A percentile compares a stretch with the other conserved stretches of the same genome.
Evolutionary conservation across 495 filamentous ascomycete species (phyloP).

Genomic region (Pseudoneurospora amorphoporcata): DNA sequence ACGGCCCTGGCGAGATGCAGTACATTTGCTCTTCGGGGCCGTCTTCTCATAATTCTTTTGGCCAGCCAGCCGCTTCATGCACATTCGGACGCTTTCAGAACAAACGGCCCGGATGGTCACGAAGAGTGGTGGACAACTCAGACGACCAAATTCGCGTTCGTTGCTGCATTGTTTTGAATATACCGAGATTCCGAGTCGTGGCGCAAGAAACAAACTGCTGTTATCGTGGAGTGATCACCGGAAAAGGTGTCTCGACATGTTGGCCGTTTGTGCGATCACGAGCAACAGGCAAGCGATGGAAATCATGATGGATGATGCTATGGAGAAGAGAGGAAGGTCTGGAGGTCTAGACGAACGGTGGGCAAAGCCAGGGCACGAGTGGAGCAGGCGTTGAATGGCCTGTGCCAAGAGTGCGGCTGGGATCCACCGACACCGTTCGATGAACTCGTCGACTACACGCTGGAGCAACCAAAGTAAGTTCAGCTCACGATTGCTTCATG

Average conservation of each 20-base stretch:
- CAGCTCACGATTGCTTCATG: neutral
- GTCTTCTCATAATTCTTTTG: neutral
- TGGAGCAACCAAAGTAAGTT: neutral
- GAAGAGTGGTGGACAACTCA: neutral
- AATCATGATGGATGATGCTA: too few species aligned
- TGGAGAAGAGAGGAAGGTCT: too few species aligned
- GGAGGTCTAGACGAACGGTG: too few species aligned
- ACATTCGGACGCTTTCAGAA: neutral
- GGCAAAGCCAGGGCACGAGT: too few species aligned
- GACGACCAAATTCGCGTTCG: neutral
- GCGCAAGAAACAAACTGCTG: neutral
- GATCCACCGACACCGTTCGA: too few species aligned
- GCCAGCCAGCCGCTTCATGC: neutral
- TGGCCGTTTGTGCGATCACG: too few species aligned
- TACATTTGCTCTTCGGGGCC: neutral
- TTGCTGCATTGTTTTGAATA: neutral
- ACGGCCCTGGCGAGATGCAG: neutral
- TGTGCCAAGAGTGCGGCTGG: too few species aligned
- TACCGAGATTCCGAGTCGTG: neutral
- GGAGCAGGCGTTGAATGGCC: too few species aligned
- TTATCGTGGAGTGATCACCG: neutral
- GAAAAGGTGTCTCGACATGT: neutral
- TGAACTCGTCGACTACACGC: neutral
- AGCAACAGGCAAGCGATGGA: too few species aligned
- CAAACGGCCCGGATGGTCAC: neutral